Percentiles rank a stretch among this genome's conserved stretches.
phyloP scores from a whole-genome alignment of 2,329 filamentous ascomycete species.

The Talaromyces sp. region DNA sequence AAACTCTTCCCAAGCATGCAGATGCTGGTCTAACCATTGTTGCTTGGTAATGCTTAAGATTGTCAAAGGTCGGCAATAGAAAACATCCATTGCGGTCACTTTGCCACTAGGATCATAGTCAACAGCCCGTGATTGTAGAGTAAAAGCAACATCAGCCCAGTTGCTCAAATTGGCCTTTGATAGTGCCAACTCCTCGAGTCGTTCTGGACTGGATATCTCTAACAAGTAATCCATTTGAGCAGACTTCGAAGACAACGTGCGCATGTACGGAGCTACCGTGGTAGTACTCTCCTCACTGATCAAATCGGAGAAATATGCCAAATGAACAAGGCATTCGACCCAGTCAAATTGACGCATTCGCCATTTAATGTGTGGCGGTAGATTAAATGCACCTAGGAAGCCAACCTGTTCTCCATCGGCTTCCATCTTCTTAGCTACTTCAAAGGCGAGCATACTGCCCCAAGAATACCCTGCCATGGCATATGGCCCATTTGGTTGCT shows the following conservation, averaged over 20 bases:
- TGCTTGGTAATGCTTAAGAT: neutral
- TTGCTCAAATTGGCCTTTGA: neutral
- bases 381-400: slow-evolving; percentile 50
- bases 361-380: slow-evolving; percentile 50
- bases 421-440: slow-evolving; percentile 50
- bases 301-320: slow-evolving; percentile 44
- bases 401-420: slow-evolving; percentile 37
- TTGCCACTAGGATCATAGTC: slow-evolving; percentile 23
- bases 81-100: slow-evolving; percentile 36
- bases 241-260: neutral
- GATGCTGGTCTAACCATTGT: slow-evolving; percentile 20
- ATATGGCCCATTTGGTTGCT: slow-evolving; percentile 53
- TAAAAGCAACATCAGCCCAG: slow-evolving; percentile 3
- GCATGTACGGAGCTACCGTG: neutral
- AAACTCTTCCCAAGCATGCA: slow-evolving; percentile 42
- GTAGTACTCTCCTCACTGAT: slow-evolving; percentile 33
- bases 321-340: slow-evolving; percentile 41
- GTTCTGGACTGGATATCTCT: neutral
- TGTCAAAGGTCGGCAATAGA: slow-evolving; percentile 5
- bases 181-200: neutral
- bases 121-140: neutral
- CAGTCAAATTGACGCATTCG: slow-evolving; percentile 45
- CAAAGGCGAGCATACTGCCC: slow-evolving; percentile 53
- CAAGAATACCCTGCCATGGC: slow-evolving; percentile 54
- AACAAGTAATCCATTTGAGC: slow-evolving; percentile 12